Percentiles rank a stretch among this genome's conserved stretches.
These are phyloP conservation scores for Conticribra guillardii DNA, from an alignment of 108 stramenopile genomes.

Conservation along the genomic window DNA sequence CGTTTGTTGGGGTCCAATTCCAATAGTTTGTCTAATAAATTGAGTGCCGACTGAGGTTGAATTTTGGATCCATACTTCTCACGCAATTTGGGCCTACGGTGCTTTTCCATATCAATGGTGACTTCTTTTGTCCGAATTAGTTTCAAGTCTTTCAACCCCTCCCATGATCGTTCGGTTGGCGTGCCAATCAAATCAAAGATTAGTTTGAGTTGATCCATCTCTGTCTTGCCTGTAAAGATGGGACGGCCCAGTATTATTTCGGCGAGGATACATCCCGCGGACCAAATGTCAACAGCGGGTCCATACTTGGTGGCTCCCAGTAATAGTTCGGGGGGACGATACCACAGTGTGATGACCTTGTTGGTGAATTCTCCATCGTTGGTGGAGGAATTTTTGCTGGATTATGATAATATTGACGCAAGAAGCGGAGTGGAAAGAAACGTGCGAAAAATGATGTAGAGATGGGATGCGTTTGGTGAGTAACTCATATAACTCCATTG, in stretches of 20 bases:
- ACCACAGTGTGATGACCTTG: conserved; percentile 91
- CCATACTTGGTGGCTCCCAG: conserved; percentile 84
- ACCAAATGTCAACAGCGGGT: conserved; percentile 95
- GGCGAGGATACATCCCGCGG: conserved; percentile 95
- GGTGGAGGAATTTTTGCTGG: neutral
- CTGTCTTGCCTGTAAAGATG: conserved; percentile 91
- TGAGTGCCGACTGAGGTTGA: conserved; percentile 54
- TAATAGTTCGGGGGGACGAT: conserved; percentile 90
- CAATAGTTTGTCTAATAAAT: conserved; percentile 78
- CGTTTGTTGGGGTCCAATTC: conserved; percentile 84
- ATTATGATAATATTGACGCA: neutral
- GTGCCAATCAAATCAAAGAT: conserved; percentile 88
- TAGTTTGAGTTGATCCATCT: conserved; percentile 89
- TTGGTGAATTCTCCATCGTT: conserved; percentile 53
- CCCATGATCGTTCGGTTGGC: conserved; percentile 69
- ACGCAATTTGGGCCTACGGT: conserved; percentile 50
- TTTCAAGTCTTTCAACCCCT: conserved; percentile 68
- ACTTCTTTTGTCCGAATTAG: conserved; percentile 68
- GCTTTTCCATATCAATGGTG: conserved; percentile 50
- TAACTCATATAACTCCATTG: too few species aligned
- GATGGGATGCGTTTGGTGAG: neutral
- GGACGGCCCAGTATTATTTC: conserved; percentile 93
- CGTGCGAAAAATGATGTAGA: neutral
- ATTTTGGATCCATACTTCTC: conserved; percentile 73
- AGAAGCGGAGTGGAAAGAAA: neutral